Evolutionary conservation across 768 basidiomycete species (phyloP).

Genomic region (Termitomyces sp.): DNA sequence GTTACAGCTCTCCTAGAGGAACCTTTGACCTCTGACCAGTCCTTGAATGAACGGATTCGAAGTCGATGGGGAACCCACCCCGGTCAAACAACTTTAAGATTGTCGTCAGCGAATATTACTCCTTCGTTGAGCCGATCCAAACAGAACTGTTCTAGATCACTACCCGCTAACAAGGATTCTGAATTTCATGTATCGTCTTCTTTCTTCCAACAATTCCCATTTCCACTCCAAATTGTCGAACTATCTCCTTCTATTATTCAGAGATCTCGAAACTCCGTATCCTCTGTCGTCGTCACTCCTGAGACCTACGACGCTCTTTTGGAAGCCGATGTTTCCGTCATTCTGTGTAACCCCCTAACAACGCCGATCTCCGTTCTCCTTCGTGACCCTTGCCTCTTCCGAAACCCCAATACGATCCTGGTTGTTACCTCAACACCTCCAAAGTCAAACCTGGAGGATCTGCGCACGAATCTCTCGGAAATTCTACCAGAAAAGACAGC

Average conservation of each 20-base stretch:
- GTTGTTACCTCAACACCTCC: slow-evolving; percentile 33
- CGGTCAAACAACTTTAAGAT: slow-evolving; percentile 28
- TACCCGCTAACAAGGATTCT: slow-evolving; percentile 12
- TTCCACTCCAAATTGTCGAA: slow-evolving; percentile 49
- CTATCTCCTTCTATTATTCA: slow-evolving; percentile 18
- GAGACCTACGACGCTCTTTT: slow-evolving; percentile 22
- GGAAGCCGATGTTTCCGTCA: slow-evolving; percentile 59
- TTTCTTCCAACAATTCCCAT: slow-evolving; percentile 55
- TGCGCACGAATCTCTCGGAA: slow-evolving; percentile 5
- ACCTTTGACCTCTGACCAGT: slow-evolving; percentile 56
- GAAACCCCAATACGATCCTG: slow-evolving; percentile 42
- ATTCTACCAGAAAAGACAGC: slow-evolving; percentile 18
- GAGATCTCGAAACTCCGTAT: slow-evolving; percentile 9
- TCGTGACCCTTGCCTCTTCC: slow-evolving; percentile 26
- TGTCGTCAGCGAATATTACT: slow-evolving; percentile 33
- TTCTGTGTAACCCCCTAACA: slow-evolving; percentile 60
- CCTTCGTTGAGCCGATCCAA: slow-evolving; percentile 24
- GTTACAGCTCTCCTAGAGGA: slow-evolving; percentile 71
- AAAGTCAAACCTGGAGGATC: slow-evolving; percentile 14
- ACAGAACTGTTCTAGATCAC: slow-evolving; percentile 9
- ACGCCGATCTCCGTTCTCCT: slow-evolving; percentile 42
- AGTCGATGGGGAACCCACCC: slow-evolving; percentile 43
- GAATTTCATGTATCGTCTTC: slow-evolving; percentile 38
- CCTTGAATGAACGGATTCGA: slow-evolving; percentile 39
- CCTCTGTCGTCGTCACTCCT: slow-evolving; percentile 1